Evolutionary conservation across 371 early-diverging fungal species (phyloP), one percentile per base, ranked within the genome.

Genomic region (Apophysomyces trapeziformis): DNA sequence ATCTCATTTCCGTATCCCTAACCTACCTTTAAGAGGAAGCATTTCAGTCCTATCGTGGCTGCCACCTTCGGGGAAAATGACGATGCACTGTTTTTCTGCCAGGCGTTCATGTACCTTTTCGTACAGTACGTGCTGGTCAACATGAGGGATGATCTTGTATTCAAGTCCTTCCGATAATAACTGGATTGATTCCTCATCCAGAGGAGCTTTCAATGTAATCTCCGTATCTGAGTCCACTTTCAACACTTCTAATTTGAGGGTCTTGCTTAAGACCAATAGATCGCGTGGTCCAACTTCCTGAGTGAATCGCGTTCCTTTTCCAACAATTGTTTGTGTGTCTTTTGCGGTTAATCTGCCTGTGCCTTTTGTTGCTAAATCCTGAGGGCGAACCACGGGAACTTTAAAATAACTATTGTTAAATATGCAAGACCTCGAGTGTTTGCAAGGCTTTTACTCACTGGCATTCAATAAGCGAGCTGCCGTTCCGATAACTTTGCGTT

Each of bases 41-140:
- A 96, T 85, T 64, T 94, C 89, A 35, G 92, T 76, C 57, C 93
- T 85, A 74, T 96, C 96, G 77, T 96, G 96, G 66, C 89, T 89
- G 9, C 96, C 95, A 36, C 96, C 95, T 70, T 95, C 96, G 13
- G 96, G 96, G 75, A 96, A 96, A 41, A 96, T 95, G 2, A 94
- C 95, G 37, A 96, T 82, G 66, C 87, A 88, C 21, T 82, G 87
- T 47, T 85, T 84, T 36, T 75, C 67, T 38, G 83, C 78, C 32
- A 96, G 73, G 11, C 90, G 80, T 35, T 85, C 75, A 47, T 87
- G 87, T 21, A 96, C 95, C 16, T 85, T 82, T 38, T 78, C 76
- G 77, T 90, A 95, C 81, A 95, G 79, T 1, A 76, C 77, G 47
- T 72, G 61, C 73, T 95, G 94, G 75, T 96, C 90, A 32, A 95